Evolutionary conservation across 352 stramenopile species (phyloP).

Genomic region (Pythium vanterpoolii): DNA sequence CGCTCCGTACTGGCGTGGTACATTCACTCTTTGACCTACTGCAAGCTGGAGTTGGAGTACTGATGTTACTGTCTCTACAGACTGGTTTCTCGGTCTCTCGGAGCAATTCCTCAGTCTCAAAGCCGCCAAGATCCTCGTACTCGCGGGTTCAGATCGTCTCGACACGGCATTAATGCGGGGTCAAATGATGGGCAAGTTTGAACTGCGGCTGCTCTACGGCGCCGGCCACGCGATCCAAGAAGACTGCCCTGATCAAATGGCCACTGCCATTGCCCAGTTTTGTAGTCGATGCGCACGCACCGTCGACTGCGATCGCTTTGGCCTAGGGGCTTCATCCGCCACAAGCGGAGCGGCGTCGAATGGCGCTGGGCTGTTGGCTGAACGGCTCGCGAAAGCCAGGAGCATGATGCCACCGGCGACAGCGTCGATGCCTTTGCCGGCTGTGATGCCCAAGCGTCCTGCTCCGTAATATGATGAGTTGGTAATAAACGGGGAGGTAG

Average conservation of each 20-base stretch:
- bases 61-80: slow-evolving; percentile 20
- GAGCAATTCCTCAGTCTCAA: slow-evolving; percentile 80
- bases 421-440: slow-evolving; percentile 13
- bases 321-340: neutral
- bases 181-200: slow-evolving; percentile 92
- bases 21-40: neutral
- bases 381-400: slow-evolving; percentile 26
- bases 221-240: slow-evolving; percentile 89
- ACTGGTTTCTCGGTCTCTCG: slow-evolving; percentile 83
- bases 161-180: slow-evolving; percentile 85
- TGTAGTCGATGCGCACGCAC: slow-evolving; percentile 39
- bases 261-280: slow-evolving; percentile 66
- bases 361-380: slow-evolving; percentile 13
- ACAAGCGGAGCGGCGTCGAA: neutral
- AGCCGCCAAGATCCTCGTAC: slow-evolving; percentile 77
- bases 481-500: no score
- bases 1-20: slow-evolving; percentile 75
- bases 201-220: slow-evolving; percentile 83
- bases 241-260: slow-evolving; percentile 75
- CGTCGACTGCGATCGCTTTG: slow-evolving; percentile 8
- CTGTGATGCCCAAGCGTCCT: slow-evolving; percentile 24
- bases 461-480: slow-evolving; percentile 4
- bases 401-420: slow-evolving; percentile 27
- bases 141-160: slow-evolving; percentile 81
- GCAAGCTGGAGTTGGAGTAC: neutral